Evolutionary conservation across 2,329 filamentous ascomycete genomes (phyloP).

Genomic region (Passalora sequoiae): DNA sequence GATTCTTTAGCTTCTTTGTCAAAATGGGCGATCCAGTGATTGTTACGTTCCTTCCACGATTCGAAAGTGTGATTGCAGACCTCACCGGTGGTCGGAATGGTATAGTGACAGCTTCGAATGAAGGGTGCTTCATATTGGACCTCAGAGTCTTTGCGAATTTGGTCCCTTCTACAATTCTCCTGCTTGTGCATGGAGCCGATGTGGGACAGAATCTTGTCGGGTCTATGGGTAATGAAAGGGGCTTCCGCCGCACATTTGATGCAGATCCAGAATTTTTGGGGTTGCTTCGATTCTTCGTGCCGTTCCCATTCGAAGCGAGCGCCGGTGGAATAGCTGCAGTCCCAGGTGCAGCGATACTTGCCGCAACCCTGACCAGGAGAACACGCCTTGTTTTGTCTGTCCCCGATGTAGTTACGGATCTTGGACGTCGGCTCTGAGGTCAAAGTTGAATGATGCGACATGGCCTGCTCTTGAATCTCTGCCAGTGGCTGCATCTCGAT

Average conservation of each 20-base stretch:
- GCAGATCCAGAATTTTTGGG: not conserved
- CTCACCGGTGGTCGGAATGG: not conserved
- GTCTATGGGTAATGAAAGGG: not conserved
- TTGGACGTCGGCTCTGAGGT: not conserved
- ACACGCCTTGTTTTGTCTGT: not conserved
- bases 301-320: not conserved
- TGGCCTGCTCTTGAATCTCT: not conserved
- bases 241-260: not conserved
- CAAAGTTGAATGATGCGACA: not conserved
- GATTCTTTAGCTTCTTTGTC: not conserved
- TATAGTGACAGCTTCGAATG: conserved; percentile 1
- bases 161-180: not conserved
- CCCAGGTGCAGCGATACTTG: conserved; percentile 1
- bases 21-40: conserved; percentile 2
- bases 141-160: not conserved
- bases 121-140: not conserved
- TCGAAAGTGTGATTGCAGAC: not conserved
- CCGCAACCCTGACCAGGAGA: not conserved
- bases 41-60: conserved; percentile 1
- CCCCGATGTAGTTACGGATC: not conserved
- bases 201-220: not conserved
- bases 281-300: conserved; percentile 2
- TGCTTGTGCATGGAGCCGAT: not conserved
- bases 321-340: not conserved
- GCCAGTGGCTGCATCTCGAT: not conserved